Conservation (phyloP, 306 rosid genomes). For the Bauhinia variegata region DNA sequence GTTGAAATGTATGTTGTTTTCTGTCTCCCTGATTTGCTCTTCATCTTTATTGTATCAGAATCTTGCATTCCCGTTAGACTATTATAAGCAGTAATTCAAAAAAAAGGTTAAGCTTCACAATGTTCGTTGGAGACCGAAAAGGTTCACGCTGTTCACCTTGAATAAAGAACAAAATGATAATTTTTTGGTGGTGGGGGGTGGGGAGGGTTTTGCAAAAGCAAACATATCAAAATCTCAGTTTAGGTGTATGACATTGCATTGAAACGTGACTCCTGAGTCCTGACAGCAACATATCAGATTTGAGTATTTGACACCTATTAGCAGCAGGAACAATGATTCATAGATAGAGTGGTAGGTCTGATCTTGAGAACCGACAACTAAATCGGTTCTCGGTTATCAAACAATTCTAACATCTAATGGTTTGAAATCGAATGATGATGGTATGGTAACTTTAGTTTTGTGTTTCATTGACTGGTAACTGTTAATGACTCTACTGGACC, state of each 20-base stretch:
- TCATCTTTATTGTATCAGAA: neutral
- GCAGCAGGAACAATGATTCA: constrained; percentile 25
- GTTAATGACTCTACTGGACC: constrained; percentile 22
- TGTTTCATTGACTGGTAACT: constrained; percentile 2
- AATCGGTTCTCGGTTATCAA: constrained; percentile 35
- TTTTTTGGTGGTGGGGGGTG: no score
- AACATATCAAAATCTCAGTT: no score
- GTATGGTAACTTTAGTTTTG: constrained; percentile 10
- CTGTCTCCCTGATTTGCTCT: constrained; percentile 22
- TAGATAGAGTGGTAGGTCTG: constrained; percentile 27
- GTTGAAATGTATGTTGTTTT: neutral
- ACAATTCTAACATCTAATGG: constrained; percentile 32
- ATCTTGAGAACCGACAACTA: constrained; percentile 1
- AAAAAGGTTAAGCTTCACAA: neutral
- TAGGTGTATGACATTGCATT: neutral
- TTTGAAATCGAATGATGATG: constrained; percentile 32
- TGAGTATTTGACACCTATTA: constrained; percentile 21
- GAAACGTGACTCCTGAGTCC: neutral
- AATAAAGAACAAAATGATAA: no score
- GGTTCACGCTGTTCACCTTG: no score
- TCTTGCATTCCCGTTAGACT: no score
- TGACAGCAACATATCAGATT: neutral
- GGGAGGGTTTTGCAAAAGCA: no score
- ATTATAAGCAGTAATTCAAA: constrained; percentile 24
- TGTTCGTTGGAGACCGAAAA: neutral